phyloP scores from a whole-genome alignment of 495 filamentous ascomycete genomes.

The Hyaloscypha variabilis region DNA sequence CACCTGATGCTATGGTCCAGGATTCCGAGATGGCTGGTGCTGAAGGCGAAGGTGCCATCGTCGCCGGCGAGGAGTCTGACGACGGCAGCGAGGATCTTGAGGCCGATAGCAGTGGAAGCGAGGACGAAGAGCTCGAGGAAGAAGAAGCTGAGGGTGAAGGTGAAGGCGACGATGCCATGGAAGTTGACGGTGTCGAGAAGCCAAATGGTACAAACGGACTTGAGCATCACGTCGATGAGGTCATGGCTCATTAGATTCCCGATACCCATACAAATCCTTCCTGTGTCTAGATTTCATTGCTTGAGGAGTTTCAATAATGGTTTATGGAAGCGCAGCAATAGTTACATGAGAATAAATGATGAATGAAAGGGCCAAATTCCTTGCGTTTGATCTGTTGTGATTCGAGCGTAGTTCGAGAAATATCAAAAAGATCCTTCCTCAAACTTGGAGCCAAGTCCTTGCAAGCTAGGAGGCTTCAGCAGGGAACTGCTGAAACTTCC shows the following conservation, averaged over 20 bases:
- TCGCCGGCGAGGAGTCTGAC: slow-evolving; percentile 72
- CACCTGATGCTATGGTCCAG: slow-evolving; percentile 50
- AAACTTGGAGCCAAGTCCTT: no score
- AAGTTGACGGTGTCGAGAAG: slow-evolving; percentile 67
- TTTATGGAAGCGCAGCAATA: neutral
- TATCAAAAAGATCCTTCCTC: no score
- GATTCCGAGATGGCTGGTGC: slow-evolving; percentile 86
- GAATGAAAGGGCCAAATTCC: neutral
- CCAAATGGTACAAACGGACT: slow-evolving; percentile 18
- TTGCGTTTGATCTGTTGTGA: neutral
- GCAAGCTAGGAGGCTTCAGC: no score
- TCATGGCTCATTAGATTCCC: slow-evolving; percentile 34
- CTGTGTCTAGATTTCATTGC: slow-evolving; percentile 6
- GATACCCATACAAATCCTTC: neutral
- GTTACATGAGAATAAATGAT: neutral
- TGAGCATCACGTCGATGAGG: slow-evolving; percentile 22
- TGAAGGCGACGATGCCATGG: slow-evolving; percentile 79
- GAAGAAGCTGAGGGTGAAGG: slow-evolving; percentile 67
- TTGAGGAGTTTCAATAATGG: slow-evolving; percentile 1
- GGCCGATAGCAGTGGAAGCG: slow-evolving; percentile 83
- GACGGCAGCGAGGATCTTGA: slow-evolving; percentile 96
- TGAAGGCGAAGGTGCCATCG: slow-evolving; percentile 50
- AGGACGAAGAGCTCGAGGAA: slow-evolving; percentile 82
- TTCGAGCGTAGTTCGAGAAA: no score
- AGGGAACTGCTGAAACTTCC: no score